These are phyloP conservation scores for Boeremia exigua DNA, from an alignment of 2,329 filamentous ascomycete genomes.

Conservation along the genomic window DNA sequence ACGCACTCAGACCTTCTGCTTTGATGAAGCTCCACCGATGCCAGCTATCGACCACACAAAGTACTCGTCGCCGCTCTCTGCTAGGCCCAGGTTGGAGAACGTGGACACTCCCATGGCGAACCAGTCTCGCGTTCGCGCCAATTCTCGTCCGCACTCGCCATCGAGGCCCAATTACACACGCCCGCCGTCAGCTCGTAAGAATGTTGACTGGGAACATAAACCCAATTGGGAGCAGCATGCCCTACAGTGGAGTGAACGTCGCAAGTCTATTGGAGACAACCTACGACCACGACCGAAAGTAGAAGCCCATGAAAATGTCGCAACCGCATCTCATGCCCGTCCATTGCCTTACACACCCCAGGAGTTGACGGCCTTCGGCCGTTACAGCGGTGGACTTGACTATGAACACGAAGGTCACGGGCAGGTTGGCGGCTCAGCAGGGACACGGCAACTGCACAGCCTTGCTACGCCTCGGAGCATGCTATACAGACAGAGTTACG, in stretches of 20 bases:
- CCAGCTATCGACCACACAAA: constrained; percentile 31
- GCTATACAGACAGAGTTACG: constrained; percentile 36
- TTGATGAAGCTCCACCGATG: constrained; percentile 22
- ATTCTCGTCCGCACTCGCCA: constrained; percentile 9
- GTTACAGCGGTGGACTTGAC: constrained; percentile 46
- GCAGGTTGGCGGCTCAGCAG: constrained; percentile 45
- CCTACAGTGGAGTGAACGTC: constrained; percentile 37
- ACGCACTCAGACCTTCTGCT: constrained; percentile 21
- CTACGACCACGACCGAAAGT: constrained; percentile 18
- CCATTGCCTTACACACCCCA: constrained; percentile 9
- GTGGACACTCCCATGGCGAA: constrained; percentile 2
- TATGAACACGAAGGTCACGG: constrained; percentile 45
- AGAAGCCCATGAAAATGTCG: constrained; percentile 13
- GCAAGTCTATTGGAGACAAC: constrained; percentile 39
- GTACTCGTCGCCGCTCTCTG: constrained; percentile 11
- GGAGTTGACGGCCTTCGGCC: constrained; percentile 28
- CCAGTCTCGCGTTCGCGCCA: constrained; percentile 10
- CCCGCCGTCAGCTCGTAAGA: constrained; percentile 18
- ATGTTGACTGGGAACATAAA: constrained; percentile 19
- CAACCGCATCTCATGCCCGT: constrained; percentile 1
- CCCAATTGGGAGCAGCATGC: constrained; percentile 38
- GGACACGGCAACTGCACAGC: constrained; percentile 42
- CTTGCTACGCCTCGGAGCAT: constrained; percentile 39
- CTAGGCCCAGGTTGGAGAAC: constrained; percentile 16
- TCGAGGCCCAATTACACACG: constrained; percentile 12